A percentile compares a stretch with the other conserved stretches of the same genome.
Conservation (phyloP, 768 basidiomycete species). For the Russula griseocarnosa region DNA sequence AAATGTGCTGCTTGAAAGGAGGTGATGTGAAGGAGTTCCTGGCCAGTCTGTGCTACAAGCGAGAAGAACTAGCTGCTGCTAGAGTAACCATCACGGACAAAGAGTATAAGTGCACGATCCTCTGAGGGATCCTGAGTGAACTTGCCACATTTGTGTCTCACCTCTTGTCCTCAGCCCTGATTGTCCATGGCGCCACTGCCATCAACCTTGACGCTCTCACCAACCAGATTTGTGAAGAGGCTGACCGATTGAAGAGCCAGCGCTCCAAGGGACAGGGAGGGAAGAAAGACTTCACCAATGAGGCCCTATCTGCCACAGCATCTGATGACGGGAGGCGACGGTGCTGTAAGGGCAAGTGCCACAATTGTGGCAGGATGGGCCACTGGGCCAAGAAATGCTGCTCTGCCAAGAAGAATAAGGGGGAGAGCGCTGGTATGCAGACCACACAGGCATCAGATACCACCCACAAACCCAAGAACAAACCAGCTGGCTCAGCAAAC, state of each 20-base stretch:
- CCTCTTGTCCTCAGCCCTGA: background rate
- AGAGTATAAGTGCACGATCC: background rate
- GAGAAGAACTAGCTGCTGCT: background rate
- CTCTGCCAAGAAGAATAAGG: background rate
- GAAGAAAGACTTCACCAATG: background rate
- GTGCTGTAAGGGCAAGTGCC: conserved; percentile 11
- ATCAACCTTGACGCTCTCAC: background rate
- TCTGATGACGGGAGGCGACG: conserved; percentile 7
- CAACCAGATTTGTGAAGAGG: background rate
- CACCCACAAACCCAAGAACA: no score
- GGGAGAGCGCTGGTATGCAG: no score
- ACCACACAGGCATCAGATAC: no score
- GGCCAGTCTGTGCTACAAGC: background rate
- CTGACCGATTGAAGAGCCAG: background rate
- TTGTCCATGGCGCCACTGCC: background rate
- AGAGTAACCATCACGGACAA: background rate
- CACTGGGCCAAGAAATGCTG: background rate
- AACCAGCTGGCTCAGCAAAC: no score
- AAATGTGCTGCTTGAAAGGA: background rate
- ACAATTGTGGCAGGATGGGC: background rate
- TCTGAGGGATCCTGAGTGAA: background rate
- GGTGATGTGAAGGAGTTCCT: background rate
- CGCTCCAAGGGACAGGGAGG: no score
- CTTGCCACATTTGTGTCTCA: background rate
- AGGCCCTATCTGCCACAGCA: background rate